Base-by-base conservation (phyloP, 2,329 filamentous ascomycete genomes). In the Ramularia endophylla region DNA sequence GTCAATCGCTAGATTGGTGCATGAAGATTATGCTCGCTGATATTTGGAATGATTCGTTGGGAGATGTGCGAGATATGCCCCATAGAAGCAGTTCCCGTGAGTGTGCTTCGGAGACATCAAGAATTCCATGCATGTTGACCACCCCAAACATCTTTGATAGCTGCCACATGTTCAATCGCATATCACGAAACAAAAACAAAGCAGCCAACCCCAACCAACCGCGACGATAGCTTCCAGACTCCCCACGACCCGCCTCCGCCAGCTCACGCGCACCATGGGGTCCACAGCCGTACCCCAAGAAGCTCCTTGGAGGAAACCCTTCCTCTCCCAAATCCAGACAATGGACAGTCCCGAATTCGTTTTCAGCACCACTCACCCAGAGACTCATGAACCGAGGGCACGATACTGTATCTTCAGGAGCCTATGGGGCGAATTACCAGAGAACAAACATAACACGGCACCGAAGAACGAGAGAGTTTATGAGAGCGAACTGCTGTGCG, bases 351-450 rank as follows among this genome's bases (percentile, higher is more conserved):
- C 71, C 5, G 68, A 74, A 46, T 73, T 74, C 48, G 70, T 73
- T 40, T 67, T 74, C 44, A 64, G 65, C 36, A 77, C 75, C 3
- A 63, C 80, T 29, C 62, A 62, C 42, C 57, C 59, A 13, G 67
- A 65, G 5, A 64, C 71, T 18, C 38, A 47, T 43, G 47, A 44
- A 47, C 69, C 73, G 0, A 77, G 86, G 40, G 83, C 79, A 7
- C 79, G 88, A 39, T 88, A 80, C 56, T 92, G 89, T 65, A 80
- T 95, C 57, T 90, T 80, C 67, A 83, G 90, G 46, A 87, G 88
- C 53, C 81, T 94, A 67, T 95, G 85, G 78, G 81, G 80, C 0
- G 73, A 75, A 41, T 70, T 94, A 1, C 81, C 83, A 3, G 72
- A 71, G 38, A 86, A 89, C 65, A 75, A 79, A 31, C 79, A 81